Evolutionary conservation across 2,329 filamentous ascomycete species (phyloP), one percentile per base, ranked within the genome.

Genomic region (Fusarium dimerum): DNA sequence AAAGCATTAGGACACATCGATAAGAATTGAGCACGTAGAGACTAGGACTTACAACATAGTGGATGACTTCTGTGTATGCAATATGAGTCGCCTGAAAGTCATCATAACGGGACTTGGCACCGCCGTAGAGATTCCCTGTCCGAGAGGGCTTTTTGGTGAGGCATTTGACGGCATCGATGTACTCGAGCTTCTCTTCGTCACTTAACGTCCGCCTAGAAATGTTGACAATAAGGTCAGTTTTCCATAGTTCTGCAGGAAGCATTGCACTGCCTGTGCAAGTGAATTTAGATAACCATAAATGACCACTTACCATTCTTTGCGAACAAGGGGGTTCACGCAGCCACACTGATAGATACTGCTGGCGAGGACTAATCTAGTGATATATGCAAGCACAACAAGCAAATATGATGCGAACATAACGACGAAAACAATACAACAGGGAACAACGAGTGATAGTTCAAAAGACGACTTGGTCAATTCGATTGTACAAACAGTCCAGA

Each of bases 81-180:
- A 65, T 63, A 32, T 67, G 64, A n/a, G 61, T 56, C 9, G 59
- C 59, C 40, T 59, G 48, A 39, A 66, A 66, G 40, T 66, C 64
- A 13, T 66, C 64, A 16, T 56, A 67, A 2, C 63, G 59, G 18
- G 56, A 60, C 48, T 54, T 57, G 16, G 61, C 55, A 6, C 56
- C 62, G 3, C 54, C 42, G 40, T 61, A 61, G 38, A 55, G 30
- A 36, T 43, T 20, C 12, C 52, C 50, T 11, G 55, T 50, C 43
- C 49, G 45, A 2, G 63, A 54, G 10, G 62, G 55, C 40, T 51
- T 56, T 6, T 18, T 42, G 34, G 59, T 54, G 2, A 66, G 56
- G 32, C 63, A 65, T 36, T 62, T 51, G 30, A 65, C 61, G 5
- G 63, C 61, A 20, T 39, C 29, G 16, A 65, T 63, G 49, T 66